A percentile compares a stretch with the other conserved stretches of the same genome.
Evolutionary conservation across 2,329 filamentous ascomycete genomes (phyloP).

Genomic region (Colletotrichum aenigma): DNA sequence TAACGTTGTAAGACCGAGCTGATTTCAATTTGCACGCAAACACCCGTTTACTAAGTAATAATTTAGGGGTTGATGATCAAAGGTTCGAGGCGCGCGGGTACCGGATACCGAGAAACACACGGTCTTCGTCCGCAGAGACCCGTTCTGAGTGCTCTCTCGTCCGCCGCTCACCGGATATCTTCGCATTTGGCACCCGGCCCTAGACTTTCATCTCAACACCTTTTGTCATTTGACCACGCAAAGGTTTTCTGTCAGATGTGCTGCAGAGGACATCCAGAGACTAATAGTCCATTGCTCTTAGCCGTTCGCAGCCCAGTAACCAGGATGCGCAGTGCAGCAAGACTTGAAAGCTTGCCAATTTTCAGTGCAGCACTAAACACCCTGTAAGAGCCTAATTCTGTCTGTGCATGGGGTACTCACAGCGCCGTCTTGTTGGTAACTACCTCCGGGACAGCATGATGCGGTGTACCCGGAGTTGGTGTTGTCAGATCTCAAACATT

Average conservation of each 20-base stretch:
- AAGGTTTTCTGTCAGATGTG: accelerated
- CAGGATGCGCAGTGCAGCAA: background rate
- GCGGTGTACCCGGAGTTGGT: background rate
- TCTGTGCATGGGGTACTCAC: background rate
- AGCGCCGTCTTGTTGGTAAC: background rate
- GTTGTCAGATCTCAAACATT: background rate
- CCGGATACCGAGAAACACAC: accelerated
- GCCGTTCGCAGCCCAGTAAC: background rate
- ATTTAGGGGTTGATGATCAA: background rate
- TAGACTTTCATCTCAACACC: accelerated
- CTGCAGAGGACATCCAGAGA: no score
- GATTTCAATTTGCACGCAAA: background rate
- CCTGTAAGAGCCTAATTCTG: background rate
- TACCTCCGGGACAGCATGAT: background rate
- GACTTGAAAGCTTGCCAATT: background rate
- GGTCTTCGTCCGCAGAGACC: accelerated
- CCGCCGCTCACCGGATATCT: background rate
- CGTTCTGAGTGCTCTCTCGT: background rate
- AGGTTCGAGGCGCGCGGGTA: background rate
- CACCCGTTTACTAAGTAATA: background rate
- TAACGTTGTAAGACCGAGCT: background rate
- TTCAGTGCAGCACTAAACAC: background rate
- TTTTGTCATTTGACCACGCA: background rate
- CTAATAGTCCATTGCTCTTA: background rate
- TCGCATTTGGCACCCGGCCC: accelerated